Evolutionary conservation across 1,284 basidiomycete species (phyloP).

Genomic region (Phellinidium pouzarii): DNA sequence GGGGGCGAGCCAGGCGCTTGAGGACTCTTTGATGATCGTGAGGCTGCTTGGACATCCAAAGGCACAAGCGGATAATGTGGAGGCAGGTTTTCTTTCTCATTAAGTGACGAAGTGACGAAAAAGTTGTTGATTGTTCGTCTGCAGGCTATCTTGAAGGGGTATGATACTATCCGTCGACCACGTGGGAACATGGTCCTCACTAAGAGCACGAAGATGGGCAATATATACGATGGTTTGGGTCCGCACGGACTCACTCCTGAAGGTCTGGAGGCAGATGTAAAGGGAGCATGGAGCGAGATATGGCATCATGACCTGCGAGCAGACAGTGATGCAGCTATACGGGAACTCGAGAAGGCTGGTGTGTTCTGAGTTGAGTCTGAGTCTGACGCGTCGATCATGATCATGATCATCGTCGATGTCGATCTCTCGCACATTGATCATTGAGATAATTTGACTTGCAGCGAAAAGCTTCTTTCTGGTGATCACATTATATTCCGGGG

Average conservation of each 20-base stretch:
- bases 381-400: not conserved
- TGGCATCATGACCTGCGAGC: slow-evolving; percentile 41
- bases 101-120: slow-evolving; percentile 17
- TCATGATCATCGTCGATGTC: not conserved
- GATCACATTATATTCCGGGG: too few species aligned
- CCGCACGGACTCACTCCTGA: slow-evolving; percentile 24
- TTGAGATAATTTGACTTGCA: not conserved
- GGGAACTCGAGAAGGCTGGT: slow-evolving; percentile 18
- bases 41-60: slow-evolving; percentile 41
- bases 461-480: not conserved
- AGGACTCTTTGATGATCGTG: slow-evolving; percentile 49
- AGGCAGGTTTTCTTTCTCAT: slow-evolving; percentile 31
- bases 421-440: not conserved
- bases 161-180: slow-evolving; percentile 17
- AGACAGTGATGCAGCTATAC: slow-evolving; percentile 29
- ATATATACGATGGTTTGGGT: slow-evolving; percentile 35
- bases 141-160: slow-evolving; percentile 14
- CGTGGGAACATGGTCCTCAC: slow-evolving; percentile 17
- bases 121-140: too few species aligned
- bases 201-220: slow-evolving; percentile 7
- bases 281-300: slow-evolving; percentile 38
- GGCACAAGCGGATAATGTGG: slow-evolving; percentile 38
- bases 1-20: slow-evolving; percentile 57
- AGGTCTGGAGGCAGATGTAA: slow-evolving; percentile 29
- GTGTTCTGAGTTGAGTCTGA: not conserved